These are phyloP conservation scores for Cymbopogon flexuosus DNA, from an alignment of 202 grass and related monocot species.

Conservation along the genomic window DNA sequence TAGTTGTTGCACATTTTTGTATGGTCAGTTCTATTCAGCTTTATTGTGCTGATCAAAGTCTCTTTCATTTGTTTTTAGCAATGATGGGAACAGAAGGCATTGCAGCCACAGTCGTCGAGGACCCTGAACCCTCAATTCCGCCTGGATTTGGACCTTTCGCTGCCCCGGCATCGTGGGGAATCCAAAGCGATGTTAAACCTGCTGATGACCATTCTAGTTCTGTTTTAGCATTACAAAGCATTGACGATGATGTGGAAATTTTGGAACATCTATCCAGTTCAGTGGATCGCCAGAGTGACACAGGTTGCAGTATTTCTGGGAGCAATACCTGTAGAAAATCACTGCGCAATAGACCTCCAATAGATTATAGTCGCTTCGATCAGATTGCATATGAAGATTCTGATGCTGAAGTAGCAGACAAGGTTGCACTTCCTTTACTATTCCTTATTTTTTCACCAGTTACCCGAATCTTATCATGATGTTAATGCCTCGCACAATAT, in stretches of 20 bases:
- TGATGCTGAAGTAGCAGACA: slow-evolving; percentile 49
- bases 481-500: slow-evolving; percentile 10
- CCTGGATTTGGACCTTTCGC: slow-evolving; percentile 76
- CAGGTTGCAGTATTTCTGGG: slow-evolving; percentile 33
- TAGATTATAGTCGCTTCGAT: slow-evolving; percentile 82
- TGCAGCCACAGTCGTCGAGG: slow-evolving; percentile 44
- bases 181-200: slow-evolving; percentile 38
- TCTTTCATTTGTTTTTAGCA: slow-evolving; percentile 26
- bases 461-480: slow-evolving; percentile 1
- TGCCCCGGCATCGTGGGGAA: slow-evolving; percentile 35
- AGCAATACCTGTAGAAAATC: slow-evolving; percentile 63
- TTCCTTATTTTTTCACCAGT: slow-evolving; percentile 20
- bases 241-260: slow-evolving; percentile 12
- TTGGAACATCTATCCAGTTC: slow-evolving; percentile 30
- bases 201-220: slow-evolving; percentile 25
- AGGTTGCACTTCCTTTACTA: slow-evolving; percentile 34
- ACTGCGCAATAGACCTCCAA: slow-evolving; percentile 60
- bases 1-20: background rate
- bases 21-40: background rate
- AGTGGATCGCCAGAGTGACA: slow-evolving; percentile 13
- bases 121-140: slow-evolving; percentile 65
- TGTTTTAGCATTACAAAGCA: slow-evolving; percentile 22
- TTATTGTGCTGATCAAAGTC: slow-evolving; percentile 10
- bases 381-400: slow-evolving; percentile 51
- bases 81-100: slow-evolving; percentile 82